Evolutionary conservation across 208 protist species (phyloP), one percentile per base, ranked within the genome.

Genomic region (Leishmania mexicana): DNA sequence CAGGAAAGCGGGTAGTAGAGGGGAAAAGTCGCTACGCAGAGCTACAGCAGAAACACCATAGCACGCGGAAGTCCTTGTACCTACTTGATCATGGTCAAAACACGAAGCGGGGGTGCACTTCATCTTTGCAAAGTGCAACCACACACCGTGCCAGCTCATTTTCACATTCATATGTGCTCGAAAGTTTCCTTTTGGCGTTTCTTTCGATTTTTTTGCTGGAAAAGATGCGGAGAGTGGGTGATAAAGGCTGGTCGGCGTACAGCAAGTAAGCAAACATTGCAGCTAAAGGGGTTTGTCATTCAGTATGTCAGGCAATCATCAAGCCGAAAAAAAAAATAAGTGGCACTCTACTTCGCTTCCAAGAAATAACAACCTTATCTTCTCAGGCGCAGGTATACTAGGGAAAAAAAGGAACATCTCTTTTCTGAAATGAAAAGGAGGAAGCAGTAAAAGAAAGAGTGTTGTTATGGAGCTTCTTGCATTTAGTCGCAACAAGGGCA

Each of bases 401-500:
- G 40, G 40, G 11, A 58, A 28, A 62, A 73, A 2, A 70, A 45
- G 8, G 31, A 40, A 17, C 64, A 45, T 28, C 0, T 21, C 71
- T 42, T 15, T 38, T 57, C 40, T n/a, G 19, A 10, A 58, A 35
- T 8, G 19, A 75, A 76, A 47, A 76, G 24, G n/a, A 31, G 4
- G 35, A 40, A 57, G 47, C n/a, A 51, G 54, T 28, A 19, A n/a
- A 51, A 68, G 51, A 53, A 11, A 81, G 42, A 57, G 4, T 21
- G 21, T 70, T 17, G 21, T 60, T 76, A 83, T n/a, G 47, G 45
- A 17, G 67, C 70, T 31, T 76, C 76, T 75, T 88, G 86, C 1
- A 75, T 74, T 28, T 35, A 38, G 13, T 86, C 51, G 38, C 78
- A 89, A 62, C 67, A 88, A 40, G 86, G 84, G 64, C 86, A 90